Percentiles rank a stretch among this genome's conserved stretches.
Evolutionary conservation across 768 basidiomycete genomes (phyloP).

Genomic region (Kwoniella sp.): DNA sequence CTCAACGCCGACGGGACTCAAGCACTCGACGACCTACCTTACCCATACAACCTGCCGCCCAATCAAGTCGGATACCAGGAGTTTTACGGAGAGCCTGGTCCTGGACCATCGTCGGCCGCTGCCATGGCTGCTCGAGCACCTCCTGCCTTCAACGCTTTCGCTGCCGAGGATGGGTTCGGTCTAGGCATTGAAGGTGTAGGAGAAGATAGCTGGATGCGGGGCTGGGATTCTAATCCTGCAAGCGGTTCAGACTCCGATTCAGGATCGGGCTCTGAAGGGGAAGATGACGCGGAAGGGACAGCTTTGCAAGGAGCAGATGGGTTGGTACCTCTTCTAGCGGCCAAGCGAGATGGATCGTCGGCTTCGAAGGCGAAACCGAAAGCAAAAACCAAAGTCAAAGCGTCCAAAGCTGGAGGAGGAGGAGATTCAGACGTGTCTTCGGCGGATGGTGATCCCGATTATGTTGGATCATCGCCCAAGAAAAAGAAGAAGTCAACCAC

Average conservation of each 20-base stretch:
- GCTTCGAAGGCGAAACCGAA: constrained; percentile 5
- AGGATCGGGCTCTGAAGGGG: constrained; percentile 11
- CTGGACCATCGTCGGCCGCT: constrained; percentile 34
- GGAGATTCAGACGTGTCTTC: constrained; percentile 23
- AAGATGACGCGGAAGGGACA: constrained; percentile 22
- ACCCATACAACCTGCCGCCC: constrained; percentile 43
- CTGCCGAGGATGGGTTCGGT: constrained; percentile 41
- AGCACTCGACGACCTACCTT: constrained; percentile 38
- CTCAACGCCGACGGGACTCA: constrained; percentile 16
- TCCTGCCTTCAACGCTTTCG: constrained; percentile 45
- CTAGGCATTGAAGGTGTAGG: constrained; percentile 34
- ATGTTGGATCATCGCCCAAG: constrained; percentile 5
- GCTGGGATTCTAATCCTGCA: constrained; percentile 28
- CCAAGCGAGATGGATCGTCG: background rate
- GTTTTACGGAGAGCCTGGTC: constrained; percentile 46
- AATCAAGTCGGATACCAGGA: constrained; percentile 41
- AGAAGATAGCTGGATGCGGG: constrained; percentile 19
- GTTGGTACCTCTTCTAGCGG: background rate
- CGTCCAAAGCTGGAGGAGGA: background rate
- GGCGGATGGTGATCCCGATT: constrained; percentile 23
- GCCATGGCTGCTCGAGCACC: constrained; percentile 40
- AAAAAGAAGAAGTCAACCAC: constrained; percentile 17
- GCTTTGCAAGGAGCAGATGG: constrained; percentile 23
- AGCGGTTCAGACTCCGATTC: constrained; percentile 21
- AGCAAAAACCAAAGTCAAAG: background rate